Evolutionary conservation across 148 eudicot genomes (phyloP).

Genomic region (Chenopodium album): DNA sequence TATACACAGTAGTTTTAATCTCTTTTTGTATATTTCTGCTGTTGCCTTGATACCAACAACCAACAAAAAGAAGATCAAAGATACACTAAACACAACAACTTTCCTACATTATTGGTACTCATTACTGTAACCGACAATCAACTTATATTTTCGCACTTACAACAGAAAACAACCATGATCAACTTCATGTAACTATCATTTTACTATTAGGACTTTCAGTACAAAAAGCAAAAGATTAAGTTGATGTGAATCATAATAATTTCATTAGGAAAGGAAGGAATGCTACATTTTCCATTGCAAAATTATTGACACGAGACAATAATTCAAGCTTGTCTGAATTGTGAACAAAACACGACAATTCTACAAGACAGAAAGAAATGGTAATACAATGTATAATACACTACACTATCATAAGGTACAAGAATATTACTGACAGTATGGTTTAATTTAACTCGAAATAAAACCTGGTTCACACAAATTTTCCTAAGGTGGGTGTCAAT

Average conservation of each 20-base stretch:
- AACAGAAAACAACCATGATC: neutral
- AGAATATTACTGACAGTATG: neutral
- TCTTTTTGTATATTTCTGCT: neutral
- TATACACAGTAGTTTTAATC: neutral
- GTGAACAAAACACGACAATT: neutral
- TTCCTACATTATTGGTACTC: neutral
- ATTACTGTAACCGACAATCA: neutral
- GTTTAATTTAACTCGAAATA: neutral
- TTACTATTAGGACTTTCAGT: neutral
- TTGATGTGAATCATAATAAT: neutral
- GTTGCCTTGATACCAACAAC: neutral
- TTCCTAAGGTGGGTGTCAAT: too few relatives aligned
- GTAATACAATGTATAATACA: neutral
- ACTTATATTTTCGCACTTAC: neutral
- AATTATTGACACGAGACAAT: neutral
- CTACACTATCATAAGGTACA: neutral
- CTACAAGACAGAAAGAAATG: neutral
- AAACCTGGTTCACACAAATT: too few relatives aligned
- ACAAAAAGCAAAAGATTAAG: neutral
- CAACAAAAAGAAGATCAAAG: neutral
- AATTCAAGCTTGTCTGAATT: neutral
- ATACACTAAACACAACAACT: neutral
- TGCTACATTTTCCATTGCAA: neutral
- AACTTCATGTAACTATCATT: neutral
- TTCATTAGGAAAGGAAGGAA: neutral